Evolutionary conservation across 352 stramenopile species (phyloP), one percentile per base, ranked within the genome.

Genomic region (Phytophthora aleatoria): DNA sequence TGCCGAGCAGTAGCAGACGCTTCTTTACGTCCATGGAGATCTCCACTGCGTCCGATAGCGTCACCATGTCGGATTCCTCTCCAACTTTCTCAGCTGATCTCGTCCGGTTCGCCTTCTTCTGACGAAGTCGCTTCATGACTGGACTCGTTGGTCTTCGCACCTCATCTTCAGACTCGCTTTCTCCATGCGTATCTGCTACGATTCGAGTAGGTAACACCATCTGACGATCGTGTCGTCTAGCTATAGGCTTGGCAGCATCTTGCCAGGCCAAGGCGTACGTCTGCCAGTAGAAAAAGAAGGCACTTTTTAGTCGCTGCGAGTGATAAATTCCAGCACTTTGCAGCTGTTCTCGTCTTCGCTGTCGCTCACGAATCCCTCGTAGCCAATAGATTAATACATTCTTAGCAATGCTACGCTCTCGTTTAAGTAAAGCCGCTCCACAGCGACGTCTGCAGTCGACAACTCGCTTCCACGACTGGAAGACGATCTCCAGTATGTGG

Each of bases 221-320:
- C 33, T 30, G 27, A 43, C 4, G 51, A 8, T 30, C 5, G 28
- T 62, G 60, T 47, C 49, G 47, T 38, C 9, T 15, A 57, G 42
- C 31, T 15, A 50, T 44, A 44, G 43, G 51, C 56, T 74, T 73
- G 16, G 51, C 50, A n/a, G 68, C 74, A 27, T 87, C 78, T 49
- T 83, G 81, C 83, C 83, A 91, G 12, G 79, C 80, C n/a, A 91
- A 73, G n/a, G 69, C 73, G 49, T 90, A 90, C 52, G 85, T 87
- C 53, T 90, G 83, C 83, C 83, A 91, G 59, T 86, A 85, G 69
- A 90, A 89, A 67, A 89, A 90, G 10, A 75, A 47, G 2, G 61
- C 38, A 20, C 71, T 78, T 10, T 76, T 45, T 15, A 90, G 58
- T 0, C 77, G 67, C 16, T 64, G 56, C 3, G 52, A 31, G 24